These are phyloP conservation scores for Pisolithus tinctorius DNA, from an alignment of 768 basidiomycete species.

Conservation along the genomic window DNA sequence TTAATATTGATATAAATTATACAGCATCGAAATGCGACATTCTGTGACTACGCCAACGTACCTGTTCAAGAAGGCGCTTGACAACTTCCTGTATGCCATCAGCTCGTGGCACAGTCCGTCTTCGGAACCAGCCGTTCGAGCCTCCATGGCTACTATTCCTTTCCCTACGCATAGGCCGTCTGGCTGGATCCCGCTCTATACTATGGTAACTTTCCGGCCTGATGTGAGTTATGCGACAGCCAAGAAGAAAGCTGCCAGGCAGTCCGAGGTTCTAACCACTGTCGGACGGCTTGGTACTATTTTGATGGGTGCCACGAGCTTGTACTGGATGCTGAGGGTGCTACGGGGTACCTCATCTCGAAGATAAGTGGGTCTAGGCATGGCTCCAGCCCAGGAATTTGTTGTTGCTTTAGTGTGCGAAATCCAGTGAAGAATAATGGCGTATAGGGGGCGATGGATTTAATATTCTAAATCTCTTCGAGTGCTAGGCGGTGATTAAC, in stretches of 20 bases:
- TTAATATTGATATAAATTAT: constrained; percentile 4
- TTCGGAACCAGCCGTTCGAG: constrained; percentile 39
- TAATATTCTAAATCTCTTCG: constrained; percentile 14
- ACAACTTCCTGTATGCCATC: constrained; percentile 65
- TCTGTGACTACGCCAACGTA: constrained; percentile 79
- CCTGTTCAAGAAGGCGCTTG: constrained; percentile 71
- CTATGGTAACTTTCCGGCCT: constrained; percentile 96
- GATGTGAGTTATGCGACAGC: constrained; percentile 89
- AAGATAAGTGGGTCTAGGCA: constrained; percentile 9
- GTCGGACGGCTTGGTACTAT: constrained; percentile 44
- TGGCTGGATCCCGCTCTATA: constrained; percentile 92
- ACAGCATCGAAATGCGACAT: constrained; percentile 91
- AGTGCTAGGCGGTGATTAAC: constrained; percentile 29
- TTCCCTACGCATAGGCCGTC: constrained; percentile 53
- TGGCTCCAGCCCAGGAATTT: constrained; percentile 26
- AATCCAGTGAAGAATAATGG: constrained; percentile 16
- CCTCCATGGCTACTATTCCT: constrained; percentile 39
- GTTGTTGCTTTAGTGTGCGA: constrained; percentile 23
- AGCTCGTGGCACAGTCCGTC: constrained; percentile 45
- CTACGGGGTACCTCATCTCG: constrained; percentile 16
- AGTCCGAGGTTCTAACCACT: constrained; percentile 54
- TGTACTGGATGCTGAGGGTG: constrained; percentile 25
- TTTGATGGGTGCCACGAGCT: constrained; percentile 35
- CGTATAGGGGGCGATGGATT: constrained; percentile 12
- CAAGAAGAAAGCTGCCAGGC: constrained; percentile 59